Conservation (phyloP, 2,329 filamentous ascomycete genomes). For the Nigrograna mackinnonii region DNA sequence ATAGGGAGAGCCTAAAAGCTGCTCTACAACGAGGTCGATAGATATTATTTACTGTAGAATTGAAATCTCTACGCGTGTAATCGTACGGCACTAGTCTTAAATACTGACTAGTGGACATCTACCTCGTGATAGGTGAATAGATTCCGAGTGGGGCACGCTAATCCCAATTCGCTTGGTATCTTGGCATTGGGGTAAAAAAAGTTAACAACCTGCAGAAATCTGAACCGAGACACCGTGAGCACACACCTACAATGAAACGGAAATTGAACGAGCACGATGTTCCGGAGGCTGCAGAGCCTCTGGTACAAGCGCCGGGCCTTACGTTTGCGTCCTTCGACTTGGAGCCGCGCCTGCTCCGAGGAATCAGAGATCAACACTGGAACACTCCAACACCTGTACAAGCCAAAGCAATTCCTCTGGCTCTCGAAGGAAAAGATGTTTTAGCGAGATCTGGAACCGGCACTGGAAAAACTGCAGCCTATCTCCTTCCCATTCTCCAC, state of each 20-base stretch:
- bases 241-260: constrained; percentile 51
- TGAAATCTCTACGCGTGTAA: no score
- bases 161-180: no score
- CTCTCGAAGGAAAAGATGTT: constrained; percentile 85
- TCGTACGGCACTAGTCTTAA: no score
- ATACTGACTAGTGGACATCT: no score
- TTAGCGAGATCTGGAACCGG: constrained; percentile 92
- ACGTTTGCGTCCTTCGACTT: constrained; percentile 79
- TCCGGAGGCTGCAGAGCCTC: constrained; percentile 39
- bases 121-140: no score
- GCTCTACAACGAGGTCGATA: no score
- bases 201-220: no score
- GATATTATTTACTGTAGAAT: no score
- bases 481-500: constrained; percentile 86
- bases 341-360: constrained; percentile 84
- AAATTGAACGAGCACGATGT: constrained; percentile 54
- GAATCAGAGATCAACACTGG: constrained; percentile 82
- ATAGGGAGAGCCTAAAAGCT: no score
- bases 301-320: constrained; percentile 18
- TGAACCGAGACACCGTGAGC: no score
- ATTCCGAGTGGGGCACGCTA: no score
- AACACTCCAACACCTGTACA: constrained; percentile 85
- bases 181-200: no score
- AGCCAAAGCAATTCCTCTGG: constrained; percentile 82
- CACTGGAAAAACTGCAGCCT: constrained; percentile 96